phyloP scores from a whole-genome alignment of 148 eudicot genomes.

The Amaranthus palmeri region DNA sequence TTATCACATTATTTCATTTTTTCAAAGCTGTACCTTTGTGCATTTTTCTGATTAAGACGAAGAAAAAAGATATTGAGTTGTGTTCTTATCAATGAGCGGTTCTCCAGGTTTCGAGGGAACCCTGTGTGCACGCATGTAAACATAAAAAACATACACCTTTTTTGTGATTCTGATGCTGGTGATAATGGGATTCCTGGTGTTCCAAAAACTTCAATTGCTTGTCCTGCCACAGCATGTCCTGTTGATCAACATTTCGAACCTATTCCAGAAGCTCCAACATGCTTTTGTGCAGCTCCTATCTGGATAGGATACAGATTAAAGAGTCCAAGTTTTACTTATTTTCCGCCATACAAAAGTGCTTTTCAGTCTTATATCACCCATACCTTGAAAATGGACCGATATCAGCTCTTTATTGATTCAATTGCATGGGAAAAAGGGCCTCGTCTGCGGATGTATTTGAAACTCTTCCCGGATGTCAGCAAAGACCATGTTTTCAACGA shows the following conservation, averaged over 20 bases:
- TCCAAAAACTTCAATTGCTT: constrained; percentile 34
- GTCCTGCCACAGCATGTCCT: constrained; percentile 63
- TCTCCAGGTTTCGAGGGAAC: constrained; percentile 66
- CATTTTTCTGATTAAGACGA: constrained; percentile 2
- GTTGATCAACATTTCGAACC: constrained; percentile 46
- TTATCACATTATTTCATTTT: background rate
- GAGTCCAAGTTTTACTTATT: constrained; percentile 79
- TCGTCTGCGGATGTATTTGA: constrained; percentile 75
- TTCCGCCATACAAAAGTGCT: constrained; percentile 45
- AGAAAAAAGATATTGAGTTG: background rate
- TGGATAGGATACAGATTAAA: constrained; percentile 72
- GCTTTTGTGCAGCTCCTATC: constrained; percentile 88
- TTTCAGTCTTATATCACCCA: constrained; percentile 53
- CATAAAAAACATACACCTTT: constrained; percentile 33
- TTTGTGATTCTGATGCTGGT: constrained; percentile 53
- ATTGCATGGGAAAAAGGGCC: constrained; percentile 77
- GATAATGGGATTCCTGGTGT: constrained; percentile 28
- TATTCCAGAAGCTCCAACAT: constrained; percentile 52
- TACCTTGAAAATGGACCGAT: constrained; percentile 41
- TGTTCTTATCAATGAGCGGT: constrained; percentile 3
- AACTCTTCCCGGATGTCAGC: constrained; percentile 52
- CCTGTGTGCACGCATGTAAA: constrained; percentile 54
- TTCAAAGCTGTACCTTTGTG: background rate
- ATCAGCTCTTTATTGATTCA: constrained; percentile 70
- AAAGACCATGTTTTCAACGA: constrained; percentile 37